These are phyloP conservation scores for Bolboschoenus planiculmis DNA, from an alignment of 176 grass and related monocot species.

Conservation along the genomic window DNA sequence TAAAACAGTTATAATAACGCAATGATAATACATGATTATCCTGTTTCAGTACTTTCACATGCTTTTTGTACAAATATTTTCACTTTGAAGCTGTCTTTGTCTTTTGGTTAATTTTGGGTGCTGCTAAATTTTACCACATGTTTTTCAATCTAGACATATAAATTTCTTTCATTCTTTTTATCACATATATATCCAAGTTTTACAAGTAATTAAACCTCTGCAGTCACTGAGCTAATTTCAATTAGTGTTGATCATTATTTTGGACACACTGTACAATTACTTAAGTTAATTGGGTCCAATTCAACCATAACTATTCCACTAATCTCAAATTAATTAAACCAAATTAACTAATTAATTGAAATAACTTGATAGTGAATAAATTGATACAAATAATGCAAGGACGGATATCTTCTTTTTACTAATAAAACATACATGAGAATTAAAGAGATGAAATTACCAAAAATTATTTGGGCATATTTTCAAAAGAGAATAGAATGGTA, in stretches of 20 bases:
- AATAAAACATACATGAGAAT: background rate
- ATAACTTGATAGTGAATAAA: background rate
- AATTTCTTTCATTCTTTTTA: background rate
- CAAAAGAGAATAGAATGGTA: constrained; percentile 10
- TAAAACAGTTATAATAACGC: constrained; percentile 1
- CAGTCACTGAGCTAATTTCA: background rate
- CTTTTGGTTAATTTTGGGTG: background rate
- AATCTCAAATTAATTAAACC: background rate
- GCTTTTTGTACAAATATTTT: background rate
- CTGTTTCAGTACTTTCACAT: background rate
- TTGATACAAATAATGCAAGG: background rate
- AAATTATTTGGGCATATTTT: constrained; percentile 2
- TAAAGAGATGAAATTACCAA: background rate
- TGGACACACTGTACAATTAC: no score
- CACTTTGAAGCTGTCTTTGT: background rate
- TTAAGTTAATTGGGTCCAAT: background rate
- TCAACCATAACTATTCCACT: background rate
- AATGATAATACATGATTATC: constrained; percentile 2
- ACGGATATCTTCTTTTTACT: background rate
- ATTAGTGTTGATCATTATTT: background rate
- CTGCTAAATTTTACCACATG: background rate
- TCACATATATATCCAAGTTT: background rate
- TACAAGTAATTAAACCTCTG: background rate
- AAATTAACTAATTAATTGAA: background rate
- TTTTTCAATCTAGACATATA: background rate